Conservation (phyloP, 2,329 filamentous ascomycete genomes). For the Exophiala lecanii-corni region DNA sequence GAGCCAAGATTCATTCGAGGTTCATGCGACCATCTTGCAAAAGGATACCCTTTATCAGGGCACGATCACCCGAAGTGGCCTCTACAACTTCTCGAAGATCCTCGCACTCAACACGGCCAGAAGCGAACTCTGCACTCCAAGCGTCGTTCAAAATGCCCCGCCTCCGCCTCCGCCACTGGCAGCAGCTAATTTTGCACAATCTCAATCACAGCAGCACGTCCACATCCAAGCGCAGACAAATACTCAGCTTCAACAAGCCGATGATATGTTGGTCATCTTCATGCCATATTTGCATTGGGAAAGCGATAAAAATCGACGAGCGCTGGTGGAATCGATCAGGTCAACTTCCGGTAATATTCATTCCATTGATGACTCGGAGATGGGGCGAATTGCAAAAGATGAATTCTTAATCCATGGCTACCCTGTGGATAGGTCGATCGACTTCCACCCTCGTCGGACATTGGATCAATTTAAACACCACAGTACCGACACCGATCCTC, state of each 20-base stretch:
- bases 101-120: constrained; percentile 2
- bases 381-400: constrained; percentile 31
- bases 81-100: constrained; percentile 2
- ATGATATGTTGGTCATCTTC: constrained; percentile 33
- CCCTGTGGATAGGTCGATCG: constrained; percentile 39
- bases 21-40: constrained; percentile 23
- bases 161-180: too few relatives aligned
- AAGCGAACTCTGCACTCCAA: neutral
- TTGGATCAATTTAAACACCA: constrained; percentile 65
- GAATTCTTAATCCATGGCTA: constrained; percentile 48
- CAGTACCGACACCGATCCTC: constrained; percentile 52
- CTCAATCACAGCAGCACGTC: constrained; percentile 1
- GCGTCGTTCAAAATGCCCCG: too few relatives aligned
- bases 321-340: constrained; percentile 54
- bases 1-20: constrained; percentile 32
- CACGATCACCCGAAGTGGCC: constrained; percentile 3
- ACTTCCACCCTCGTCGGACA: constrained; percentile 57
- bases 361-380: constrained; percentile 6
- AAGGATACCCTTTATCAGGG: constrained; percentile 2
- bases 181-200: too few relatives aligned
- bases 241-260: constrained; percentile 4
- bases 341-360: constrained; percentile 10
- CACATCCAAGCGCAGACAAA: neutral
- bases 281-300: constrained; percentile 66
- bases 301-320: constrained; percentile 49